A percentile compares a stretch with the other conserved stretches of the same genome.
phyloP scores from a whole-genome alignment of 495 filamentous ascomycete species.

The Filosporella fistucella region DNA sequence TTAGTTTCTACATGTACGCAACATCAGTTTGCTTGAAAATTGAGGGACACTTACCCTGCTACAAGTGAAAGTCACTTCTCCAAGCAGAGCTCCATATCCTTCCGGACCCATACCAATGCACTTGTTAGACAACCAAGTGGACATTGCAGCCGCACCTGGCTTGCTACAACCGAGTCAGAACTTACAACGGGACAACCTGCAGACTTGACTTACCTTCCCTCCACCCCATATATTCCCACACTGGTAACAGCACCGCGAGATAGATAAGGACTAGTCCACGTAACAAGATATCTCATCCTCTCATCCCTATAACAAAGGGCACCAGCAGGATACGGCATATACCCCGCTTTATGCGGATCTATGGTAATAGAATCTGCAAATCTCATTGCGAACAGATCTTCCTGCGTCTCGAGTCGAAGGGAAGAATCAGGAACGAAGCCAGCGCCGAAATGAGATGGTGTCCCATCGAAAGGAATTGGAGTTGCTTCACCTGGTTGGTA shows the following conservation, averaged over 20 bases:
- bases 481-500: not conserved
- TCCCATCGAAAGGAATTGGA: not conserved
- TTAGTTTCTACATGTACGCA: no score
- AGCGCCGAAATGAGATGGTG: not conserved
- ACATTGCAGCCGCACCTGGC: not conserved
- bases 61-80: not conserved
- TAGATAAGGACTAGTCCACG: not conserved
- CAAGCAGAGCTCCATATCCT: not conserved
- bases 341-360: not conserved
- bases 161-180: not conserved
- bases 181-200: not conserved
- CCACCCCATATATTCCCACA: not conserved
- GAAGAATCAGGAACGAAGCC: not conserved
- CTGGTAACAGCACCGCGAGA: not conserved
- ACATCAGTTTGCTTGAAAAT: no score
- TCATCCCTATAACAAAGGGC: not conserved
- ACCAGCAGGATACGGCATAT: not conserved
- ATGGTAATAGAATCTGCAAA: not conserved
- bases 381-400: not conserved
- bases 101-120: not conserved
- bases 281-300: not conserved
- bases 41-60: not conserved
- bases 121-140: not conserved
- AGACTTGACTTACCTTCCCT: not conserved
- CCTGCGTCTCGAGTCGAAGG: not conserved